Base-by-base conservation (phyloP, 2,329 filamentous ascomycete genomes). In the Hymenoscyphus salicellus region DNA sequence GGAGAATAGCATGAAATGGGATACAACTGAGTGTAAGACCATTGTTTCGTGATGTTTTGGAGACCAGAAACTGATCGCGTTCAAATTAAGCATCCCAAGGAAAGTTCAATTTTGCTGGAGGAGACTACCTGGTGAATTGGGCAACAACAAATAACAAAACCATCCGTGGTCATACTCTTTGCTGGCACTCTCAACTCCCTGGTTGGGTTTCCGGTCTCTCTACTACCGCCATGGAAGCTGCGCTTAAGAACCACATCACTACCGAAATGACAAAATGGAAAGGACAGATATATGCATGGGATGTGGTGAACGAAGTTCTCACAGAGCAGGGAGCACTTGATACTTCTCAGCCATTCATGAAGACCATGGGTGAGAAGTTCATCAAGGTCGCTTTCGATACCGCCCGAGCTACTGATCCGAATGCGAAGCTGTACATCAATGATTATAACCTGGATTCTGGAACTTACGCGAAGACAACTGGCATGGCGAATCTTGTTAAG, bases 361-460 rank as follows among this genome's bases (percentile, higher is more conserved):
- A 32, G 8, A 56, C 36, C 11, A 61, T 61, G 43, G 89, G 89
- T 52, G 88, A 91, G 77, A 83, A 84, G 75, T 91, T 89, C 72
- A 84, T 92, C 61, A 79, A 80, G 26, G 88, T 90, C 71, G 89
- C 89, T 46, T 92, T 92, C 78, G 80, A 84, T 61, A 85, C 89
- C 16, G 89, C 89, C 23, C 83, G 84, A 60, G 80, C 80, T 8
- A 88, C 87, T 14, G 89, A 92, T 74, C 87, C 89, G 1, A 71
- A 77, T 63, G 87, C 86, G 2, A 89, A 88, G 77, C 81, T 92
- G 52, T 92, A 90, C 80, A 90, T 92, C 78, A 93, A 92, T 77
- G 89, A 92, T 75, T 85, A 83, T 77, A 89, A 89, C 76, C 17
- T 71, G 4, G 72, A 86, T 84, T 65, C 62, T 55, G 81, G 87